Base-by-base conservation (phyloP, 257 asterid genomes). In the Solanum chmielewskii region DNA sequence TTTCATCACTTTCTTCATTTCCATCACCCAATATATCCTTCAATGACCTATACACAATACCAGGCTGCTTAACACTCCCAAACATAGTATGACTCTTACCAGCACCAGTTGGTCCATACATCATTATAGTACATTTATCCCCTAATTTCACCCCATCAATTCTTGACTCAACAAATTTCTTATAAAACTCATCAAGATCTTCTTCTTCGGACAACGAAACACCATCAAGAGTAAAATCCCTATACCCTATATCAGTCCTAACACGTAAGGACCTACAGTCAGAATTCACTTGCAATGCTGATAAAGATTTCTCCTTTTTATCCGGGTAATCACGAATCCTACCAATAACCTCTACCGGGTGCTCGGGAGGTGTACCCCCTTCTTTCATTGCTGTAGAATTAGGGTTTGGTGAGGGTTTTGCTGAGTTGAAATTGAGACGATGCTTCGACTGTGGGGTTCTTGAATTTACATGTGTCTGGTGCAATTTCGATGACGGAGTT, bases 21-120 rank as follows among this genome's bases (percentile, higher is more conserved):
- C 85, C 98, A 29, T 90, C 98, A 7, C 94, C 95, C 89, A 97
- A 82, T 78, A 95, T 97, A 69, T 93, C 97, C 87, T 91, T 95
- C 92, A 97, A 87, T 1, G 99, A 93, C 78, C 87, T 93, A 21
- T 97, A 95, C 47, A 97, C 99, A 42, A 97, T 94, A 45, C 99
- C 99, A 0, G 95, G 97, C 86, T 92, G 94, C 62, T 90, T 94
- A 49, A 83, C 59, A 86, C 95, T 91, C 33, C 99, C 99, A 68
- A 97, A 97, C 99, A 97, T 97, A 0, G 98, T 97, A 78, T 97
- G 98, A 60, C 98, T 94, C 91, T 97, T 97, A 3, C 99, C 99
- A 3, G 99, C 93, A 16, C 99, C 99, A 6, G 99, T 94, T 3
- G 98, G 99, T 1, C 99, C 99, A 60, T 97, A 97, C 99, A 95